Base-by-base conservation (phyloP, 2,329 filamentous ascomycete genomes). In the Sporothrix luriei region DNA sequence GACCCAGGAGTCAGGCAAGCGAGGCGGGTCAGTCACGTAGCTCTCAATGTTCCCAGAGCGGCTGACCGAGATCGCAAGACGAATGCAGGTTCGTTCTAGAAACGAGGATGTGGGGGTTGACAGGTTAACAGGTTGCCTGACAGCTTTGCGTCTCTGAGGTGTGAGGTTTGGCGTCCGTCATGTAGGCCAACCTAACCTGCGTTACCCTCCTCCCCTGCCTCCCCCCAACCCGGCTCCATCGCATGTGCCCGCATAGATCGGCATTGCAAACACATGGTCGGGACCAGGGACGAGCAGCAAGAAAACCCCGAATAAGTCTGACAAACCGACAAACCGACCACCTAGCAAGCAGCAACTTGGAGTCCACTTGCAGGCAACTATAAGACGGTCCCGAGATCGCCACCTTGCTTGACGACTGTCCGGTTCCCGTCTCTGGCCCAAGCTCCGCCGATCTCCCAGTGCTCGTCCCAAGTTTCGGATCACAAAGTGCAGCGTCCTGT, bases 391-490 rank as follows among this genome's bases (percentile, higher is more conserved):
- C 49, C 38, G 10, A 38, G 33, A 38, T 55, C 24, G 51, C 65
- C 21, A 11, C 21, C 21, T 40, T 4, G 1, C 24, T 3, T 49
- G 3, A 2, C 21, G 24, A 33, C 43, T 6, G 10, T 38, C 29
- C 19, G 16, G 21, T 13, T 33, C 43, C 33, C 6, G 38, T 64
- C 49, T 21, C 66, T 33, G 52, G 66, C 52, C 66, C 66, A 68
- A 68, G 66, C 52, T 68, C 26, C 52, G 66, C 40, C 51, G 66
- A 68, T 66, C 62, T 61, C n/a, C 24, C 43, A 64, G 43, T 49
- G 43, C n/a, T 49, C 21, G 14, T 49, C 43, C 43, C 33, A 40
- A 64, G 40, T n/a, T 26, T 64, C 49, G 40, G 33, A 43, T 66
- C n/a, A 16, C 33, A 7, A 38, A 51, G 51, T 16, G 40, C n/a